phyloP scores from a whole-genome alignment of 345 rosid species.

The Syzygium grande region DNA sequence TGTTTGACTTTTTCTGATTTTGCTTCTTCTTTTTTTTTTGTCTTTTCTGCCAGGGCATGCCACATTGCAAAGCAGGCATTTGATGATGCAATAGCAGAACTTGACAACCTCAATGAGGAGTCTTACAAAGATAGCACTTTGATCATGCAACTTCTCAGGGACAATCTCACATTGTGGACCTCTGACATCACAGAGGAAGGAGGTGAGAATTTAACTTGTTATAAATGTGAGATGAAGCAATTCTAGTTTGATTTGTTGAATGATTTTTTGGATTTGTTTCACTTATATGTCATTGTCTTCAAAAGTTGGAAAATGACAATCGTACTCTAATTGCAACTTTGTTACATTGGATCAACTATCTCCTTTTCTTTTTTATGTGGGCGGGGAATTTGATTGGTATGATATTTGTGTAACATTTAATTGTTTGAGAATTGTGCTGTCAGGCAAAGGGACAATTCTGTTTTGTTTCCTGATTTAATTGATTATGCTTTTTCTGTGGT shows the following conservation, averaged over 20 bases:
- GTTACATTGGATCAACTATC: background rate
- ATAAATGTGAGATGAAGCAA: background rate
- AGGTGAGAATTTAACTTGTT: conserved; percentile 5
- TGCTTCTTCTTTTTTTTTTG: background rate
- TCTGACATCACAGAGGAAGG: conserved; percentile 29
- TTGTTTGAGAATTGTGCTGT: background rate
- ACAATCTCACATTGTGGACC: conserved; percentile 33
- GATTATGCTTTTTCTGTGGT: background rate
- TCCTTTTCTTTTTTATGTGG: background rate
- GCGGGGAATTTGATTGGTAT: background rate
- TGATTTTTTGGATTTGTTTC: background rate
- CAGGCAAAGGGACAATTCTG: background rate
- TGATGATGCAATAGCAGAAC: conserved; percentile 32
- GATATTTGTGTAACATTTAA: background rate
- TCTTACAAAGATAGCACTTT: conserved; percentile 36
- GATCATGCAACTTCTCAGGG: conserved; percentile 38
- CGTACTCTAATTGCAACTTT: background rate
- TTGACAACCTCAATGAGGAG: conserved; percentile 28
- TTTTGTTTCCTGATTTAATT: background rate
- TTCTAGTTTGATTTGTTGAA: background rate
- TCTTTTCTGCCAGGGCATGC: conserved; percentile 20
- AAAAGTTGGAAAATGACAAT: background rate
- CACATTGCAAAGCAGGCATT: conserved; percentile 30
- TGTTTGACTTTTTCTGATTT: background rate
- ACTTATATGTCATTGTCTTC: background rate